These are phyloP conservation scores for Aspergillus panamensis DNA, from an alignment of 495 filamentous ascomycete species.

Conservation along the genomic window DNA sequence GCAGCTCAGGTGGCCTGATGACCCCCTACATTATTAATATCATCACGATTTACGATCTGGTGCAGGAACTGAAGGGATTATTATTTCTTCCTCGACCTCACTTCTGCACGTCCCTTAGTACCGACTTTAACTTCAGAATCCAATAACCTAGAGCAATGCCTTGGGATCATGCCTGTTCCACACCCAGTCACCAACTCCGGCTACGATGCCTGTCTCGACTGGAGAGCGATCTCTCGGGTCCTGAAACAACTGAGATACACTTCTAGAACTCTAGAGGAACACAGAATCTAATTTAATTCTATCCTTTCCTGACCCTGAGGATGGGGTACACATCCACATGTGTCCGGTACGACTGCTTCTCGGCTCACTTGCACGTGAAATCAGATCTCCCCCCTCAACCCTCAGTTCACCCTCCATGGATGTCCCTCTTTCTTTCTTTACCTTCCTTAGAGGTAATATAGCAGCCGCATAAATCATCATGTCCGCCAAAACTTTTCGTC, in stretches of 20 bases:
- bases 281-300: neutral
- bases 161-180: neutral
- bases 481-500: conserved; percentile 35
- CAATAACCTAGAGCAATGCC: neutral
- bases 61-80: neutral
- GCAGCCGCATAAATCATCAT: neutral
- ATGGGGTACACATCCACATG: neutral
- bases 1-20: neutral
- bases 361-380: neutral
- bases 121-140: neutral
- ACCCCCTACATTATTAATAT: neutral
- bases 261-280: too few relatives aligned
- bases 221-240: too few relatives aligned
- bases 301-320: neutral
- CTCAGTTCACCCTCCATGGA: neutral
- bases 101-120: neutral
- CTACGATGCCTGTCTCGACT: too few relatives aligned
- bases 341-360: neutral
- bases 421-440: neutral
- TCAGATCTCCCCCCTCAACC: conserved; percentile 17
- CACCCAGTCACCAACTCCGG: too few relatives aligned
- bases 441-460: neutral
- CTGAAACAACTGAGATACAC: too few relatives aligned
- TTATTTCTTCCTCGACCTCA: neutral
- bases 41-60: neutral